These are phyloP conservation scores for Lyophyllum decastes DNA, from an alignment of 768 basidiomycete genomes.

Conservation along the genomic window DNA sequence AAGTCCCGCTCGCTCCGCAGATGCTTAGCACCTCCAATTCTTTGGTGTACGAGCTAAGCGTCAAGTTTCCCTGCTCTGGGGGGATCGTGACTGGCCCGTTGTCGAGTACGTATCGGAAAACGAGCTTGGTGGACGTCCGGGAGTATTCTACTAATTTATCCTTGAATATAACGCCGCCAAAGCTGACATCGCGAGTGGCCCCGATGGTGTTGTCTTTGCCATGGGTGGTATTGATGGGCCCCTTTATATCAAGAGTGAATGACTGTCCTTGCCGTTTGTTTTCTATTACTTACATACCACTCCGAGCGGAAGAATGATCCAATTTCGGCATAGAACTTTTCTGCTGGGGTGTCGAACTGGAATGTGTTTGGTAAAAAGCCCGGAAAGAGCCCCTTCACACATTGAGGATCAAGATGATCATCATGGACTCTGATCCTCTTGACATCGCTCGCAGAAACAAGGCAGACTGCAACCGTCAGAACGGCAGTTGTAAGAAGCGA, in stretches of 20 bases:
- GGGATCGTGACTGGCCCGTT: background rate
- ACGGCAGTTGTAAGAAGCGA: too few species aligned
- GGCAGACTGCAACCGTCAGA: too few species aligned
- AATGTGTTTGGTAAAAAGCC: slow-evolving; percentile 1
- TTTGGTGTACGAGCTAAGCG: slow-evolving; percentile 3
- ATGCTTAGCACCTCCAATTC: slow-evolving; percentile 9
- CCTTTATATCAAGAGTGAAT: background rate
- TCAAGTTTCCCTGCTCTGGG: background rate
- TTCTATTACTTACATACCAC: slow-evolving; percentile 9
- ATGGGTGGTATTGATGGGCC: slow-evolving; percentile 2
- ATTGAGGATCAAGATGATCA: slow-evolving; percentile 1
- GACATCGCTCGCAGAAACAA: too few species aligned
- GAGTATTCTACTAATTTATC: slow-evolving; percentile 1
- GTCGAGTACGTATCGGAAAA: background rate
- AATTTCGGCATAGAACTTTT: background rate
- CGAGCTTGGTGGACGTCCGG: background rate
- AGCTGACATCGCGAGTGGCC: background rate
- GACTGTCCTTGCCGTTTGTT: background rate
- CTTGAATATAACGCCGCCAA: background rate
- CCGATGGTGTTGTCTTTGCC: slow-evolving; percentile 12
- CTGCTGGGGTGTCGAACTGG: slow-evolving; percentile 3
- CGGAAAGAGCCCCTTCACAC: background rate
- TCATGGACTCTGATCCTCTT: too few species aligned
- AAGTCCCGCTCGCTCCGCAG: slow-evolving; percentile 12
- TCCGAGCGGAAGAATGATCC: slow-evolving; percentile 6